phyloP scores from a whole-genome alignment of 2,329 filamentous ascomycete genomes.

The Cytospora paraplurivora region DNA sequence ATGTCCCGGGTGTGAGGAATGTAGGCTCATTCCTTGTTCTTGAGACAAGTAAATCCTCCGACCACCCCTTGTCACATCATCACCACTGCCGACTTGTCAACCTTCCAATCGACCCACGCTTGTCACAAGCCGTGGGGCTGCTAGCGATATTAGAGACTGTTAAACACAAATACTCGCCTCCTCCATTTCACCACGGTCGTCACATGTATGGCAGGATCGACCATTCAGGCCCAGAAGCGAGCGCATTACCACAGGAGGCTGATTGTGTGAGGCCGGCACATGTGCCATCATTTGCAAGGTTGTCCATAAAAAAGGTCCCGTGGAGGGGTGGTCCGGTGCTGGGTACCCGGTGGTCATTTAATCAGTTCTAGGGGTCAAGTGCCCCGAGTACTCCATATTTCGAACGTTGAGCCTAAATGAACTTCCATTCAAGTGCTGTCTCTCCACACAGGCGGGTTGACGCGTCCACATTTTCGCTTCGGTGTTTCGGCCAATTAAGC shows the following conservation, averaged over 20 bases:
- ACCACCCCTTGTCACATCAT: constrained; percentile 14
- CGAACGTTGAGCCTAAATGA: background rate
- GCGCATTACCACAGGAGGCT: constrained; percentile 5
- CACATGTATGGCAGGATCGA: background rate
- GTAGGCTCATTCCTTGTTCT: constrained; percentile 7
- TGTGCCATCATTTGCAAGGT: constrained; percentile 15
- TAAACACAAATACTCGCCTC: constrained; percentile 2
- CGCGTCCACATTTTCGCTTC: constrained; percentile 8
- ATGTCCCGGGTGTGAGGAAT: constrained; percentile 11
- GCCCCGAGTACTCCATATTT: constrained; percentile 2
- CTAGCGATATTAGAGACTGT: background rate
- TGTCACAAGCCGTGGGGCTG: background rate
- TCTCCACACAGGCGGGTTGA: constrained; percentile 13
- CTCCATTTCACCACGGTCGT: background rate
- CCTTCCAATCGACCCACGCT: background rate
- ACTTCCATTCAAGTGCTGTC: constrained; percentile 1
- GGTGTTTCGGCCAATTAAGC: constrained; percentile 18
- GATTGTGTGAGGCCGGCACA: constrained; percentile 9
- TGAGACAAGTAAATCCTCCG: constrained; percentile 15
- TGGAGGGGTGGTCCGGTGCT: constrained; percentile 5
- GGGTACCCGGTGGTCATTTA: constrained; percentile 6
- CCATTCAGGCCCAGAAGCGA: constrained; percentile 17
- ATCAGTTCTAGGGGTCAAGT: constrained; percentile 18
- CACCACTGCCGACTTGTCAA: constrained; percentile 6
- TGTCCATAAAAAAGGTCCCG: constrained; percentile 14